Base-by-base conservation (phyloP, 2,329 filamentous ascomycete species). In the Trichoderma sp. region DNA sequence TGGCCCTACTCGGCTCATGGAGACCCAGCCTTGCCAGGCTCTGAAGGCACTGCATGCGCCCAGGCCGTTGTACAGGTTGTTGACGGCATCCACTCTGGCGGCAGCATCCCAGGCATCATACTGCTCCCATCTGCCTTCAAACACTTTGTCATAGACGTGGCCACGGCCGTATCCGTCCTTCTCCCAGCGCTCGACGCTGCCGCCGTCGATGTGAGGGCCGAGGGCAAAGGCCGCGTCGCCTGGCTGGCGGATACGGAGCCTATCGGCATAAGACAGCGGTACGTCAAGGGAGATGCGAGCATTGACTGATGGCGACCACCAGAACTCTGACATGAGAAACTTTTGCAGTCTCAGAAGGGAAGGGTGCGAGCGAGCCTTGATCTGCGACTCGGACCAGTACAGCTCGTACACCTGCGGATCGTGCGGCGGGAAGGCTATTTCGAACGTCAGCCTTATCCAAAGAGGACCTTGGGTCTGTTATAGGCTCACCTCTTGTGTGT, bases 1-100 rank as follows among this genome's bases (percentile, higher is more conserved):
- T 0, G 91, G 90, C 0, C 83, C 87, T 0, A 87, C 89, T n/a
- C 81, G 78, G 65, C 89, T 92, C 83, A 97, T 89, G 66, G 85
- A 86, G 60, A 97, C 77, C 93, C 93, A 97, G 19, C 92, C 93
- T 77, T 97, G 93, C 75, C 91, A 94, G 83, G 92, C 90, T 45
- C 94, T 85, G 77, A 97, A 93, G 81, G 93, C 92, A 52, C 85
- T 89, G 77, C 92, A 96, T 0, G 90, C 88, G 0, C 93, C 93
- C 0, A 92, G 83, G 0, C 93, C 92, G 58, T 91, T 83, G 74
- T 97, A 95, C 41, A 93, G 78, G 75, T 97, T 89, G 67, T 86
- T 88, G 2, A 87, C 83, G 3, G 90, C 91, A 0, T 79, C 77
- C 0, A 94, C 81, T 4, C 93, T 85, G 7, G 85, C 84, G 68